Conservation (phyloP, 1,284 basidiomycete genomes). For the Moesziomyces sp. region DNA sequence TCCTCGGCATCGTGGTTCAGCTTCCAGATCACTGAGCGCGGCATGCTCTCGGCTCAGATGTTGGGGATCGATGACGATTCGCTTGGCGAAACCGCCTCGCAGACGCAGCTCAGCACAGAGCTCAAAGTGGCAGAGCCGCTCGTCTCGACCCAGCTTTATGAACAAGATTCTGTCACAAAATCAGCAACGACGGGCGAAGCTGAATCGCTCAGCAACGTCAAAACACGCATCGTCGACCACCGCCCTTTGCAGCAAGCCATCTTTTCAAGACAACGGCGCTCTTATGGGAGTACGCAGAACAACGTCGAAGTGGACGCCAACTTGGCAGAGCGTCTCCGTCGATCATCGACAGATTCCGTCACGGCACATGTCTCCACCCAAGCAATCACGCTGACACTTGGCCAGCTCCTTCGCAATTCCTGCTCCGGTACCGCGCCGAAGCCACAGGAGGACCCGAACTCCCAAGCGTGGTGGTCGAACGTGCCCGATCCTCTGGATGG, state of each 20-base stretch:
- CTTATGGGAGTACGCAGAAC: background rate
- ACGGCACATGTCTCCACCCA: slow-evolving; percentile 5
- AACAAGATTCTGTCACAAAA: background rate
- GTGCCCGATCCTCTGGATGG: background rate
- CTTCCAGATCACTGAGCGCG: slow-evolving; percentile 11
- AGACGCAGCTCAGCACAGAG: background rate
- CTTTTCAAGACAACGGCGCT: slow-evolving; percentile 1
- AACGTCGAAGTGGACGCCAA: too few species aligned
- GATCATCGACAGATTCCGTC: background rate
- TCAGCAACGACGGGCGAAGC: background rate
- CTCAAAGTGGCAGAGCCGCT: slow-evolving; percentile 10
- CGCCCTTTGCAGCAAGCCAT: slow-evolving; percentile 7
- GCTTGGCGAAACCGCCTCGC: background rate
- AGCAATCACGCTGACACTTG: slow-evolving; percentile 14
- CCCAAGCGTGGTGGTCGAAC: slow-evolving; percentile 4
- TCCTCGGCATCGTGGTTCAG: slow-evolving; percentile 1
- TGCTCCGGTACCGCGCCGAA: too few species aligned
- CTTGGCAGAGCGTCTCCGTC: background rate
- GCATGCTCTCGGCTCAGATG: slow-evolving; percentile 8
- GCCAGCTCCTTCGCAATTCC: slow-evolving; percentile 6
- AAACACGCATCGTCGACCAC: slow-evolving; percentile 14
- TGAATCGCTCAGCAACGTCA: slow-evolving; percentile 7
- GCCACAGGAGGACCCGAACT: background rate
- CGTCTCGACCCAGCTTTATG: slow-evolving; percentile 9
- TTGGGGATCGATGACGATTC: background rate